These are phyloP conservation scores for Globisporangium canariense DNA, from an alignment of 352 stramenopile genomes.

Conservation along the genomic window DNA sequence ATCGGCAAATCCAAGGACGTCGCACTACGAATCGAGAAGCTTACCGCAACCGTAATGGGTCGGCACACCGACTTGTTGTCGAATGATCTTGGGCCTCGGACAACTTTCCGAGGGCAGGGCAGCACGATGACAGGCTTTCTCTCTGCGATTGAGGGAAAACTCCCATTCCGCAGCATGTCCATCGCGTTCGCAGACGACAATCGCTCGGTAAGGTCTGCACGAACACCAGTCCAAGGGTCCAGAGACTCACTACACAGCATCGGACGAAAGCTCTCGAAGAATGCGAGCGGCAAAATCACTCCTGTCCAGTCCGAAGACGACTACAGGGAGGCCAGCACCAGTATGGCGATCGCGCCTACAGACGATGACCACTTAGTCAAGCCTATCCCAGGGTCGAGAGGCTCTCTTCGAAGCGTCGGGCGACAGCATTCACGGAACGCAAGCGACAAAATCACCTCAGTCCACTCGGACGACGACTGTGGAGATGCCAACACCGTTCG, in stretches of 20 bases:
- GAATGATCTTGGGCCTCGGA: slow-evolving; percentile 22
- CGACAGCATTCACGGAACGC: not conserved
- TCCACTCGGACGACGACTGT: slow-evolving; percentile 12
- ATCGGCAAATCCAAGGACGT: slow-evolving; percentile 46
- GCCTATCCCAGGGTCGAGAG: not conserved
- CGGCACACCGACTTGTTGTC: slow-evolving; percentile 52
- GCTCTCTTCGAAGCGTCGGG: slow-evolving; percentile 5
- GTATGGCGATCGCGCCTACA: slow-evolving; percentile 21
- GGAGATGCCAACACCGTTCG: not conserved
- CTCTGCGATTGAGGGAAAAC: slow-evolving; percentile 12
- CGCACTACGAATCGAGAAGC: slow-evolving; percentile 51
- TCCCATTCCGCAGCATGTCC: slow-evolving; percentile 29
- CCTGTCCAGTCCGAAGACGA: slow-evolving; percentile 1
- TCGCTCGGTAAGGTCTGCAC: slow-evolving; percentile 8
- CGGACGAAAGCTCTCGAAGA: not conserved
- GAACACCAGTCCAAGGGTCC: not conserved
- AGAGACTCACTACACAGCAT: not conserved
- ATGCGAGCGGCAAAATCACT: slow-evolving; percentile 7
- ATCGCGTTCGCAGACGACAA: slow-evolving; percentile 16
- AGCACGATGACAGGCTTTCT: slow-evolving; percentile 23
- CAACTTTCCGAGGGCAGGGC: not conserved
- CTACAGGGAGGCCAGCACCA: not conserved
- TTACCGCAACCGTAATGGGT: slow-evolving; percentile 39
- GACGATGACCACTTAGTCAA: slow-evolving; percentile 9
- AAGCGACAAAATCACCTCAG: slow-evolving; percentile 12